Conservation (phyloP, 331 rosid genomes). For the Quercus lobata region DNA sequence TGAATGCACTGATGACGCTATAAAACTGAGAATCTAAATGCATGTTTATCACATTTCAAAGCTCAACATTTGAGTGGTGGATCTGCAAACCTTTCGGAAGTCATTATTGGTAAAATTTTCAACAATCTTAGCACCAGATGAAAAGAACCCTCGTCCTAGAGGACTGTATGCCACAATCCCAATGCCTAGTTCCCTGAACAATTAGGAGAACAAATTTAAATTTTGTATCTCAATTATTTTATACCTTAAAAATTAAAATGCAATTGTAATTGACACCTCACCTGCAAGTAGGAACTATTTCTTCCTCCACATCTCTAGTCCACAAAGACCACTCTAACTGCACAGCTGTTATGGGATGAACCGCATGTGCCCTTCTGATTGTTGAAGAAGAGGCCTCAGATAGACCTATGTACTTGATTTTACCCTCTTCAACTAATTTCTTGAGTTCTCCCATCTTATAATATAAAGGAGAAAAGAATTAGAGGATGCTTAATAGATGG, state of each 20-base stretch:
- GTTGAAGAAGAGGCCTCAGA: slow-evolving; percentile 76
- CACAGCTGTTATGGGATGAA: slow-evolving; percentile 66
- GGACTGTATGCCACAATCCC: slow-evolving; percentile 37
- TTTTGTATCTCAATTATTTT: background rate
- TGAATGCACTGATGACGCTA: too few species aligned
- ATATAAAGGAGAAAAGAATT: background rate
- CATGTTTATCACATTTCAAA: background rate
- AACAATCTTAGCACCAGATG: slow-evolving; percentile 39
- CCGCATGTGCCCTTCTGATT: slow-evolving; percentile 70
- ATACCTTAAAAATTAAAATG: background rate
- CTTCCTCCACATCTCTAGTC: slow-evolving; percentile 60
- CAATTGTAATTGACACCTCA: slow-evolving; percentile 4
- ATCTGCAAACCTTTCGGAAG: slow-evolving; percentile 43
- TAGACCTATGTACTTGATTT: slow-evolving; percentile 61
- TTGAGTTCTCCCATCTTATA: slow-evolving; percentile 67
- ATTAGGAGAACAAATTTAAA: background rate
- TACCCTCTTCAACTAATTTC: slow-evolving; percentile 64
- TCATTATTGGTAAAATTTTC: slow-evolving; percentile 32
- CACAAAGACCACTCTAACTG: slow-evolving; percentile 67
- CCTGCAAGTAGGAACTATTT: slow-evolving; percentile 68
- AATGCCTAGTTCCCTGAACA: slow-evolving; percentile 65
- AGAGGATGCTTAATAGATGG: background rate
- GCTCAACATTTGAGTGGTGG: background rate
- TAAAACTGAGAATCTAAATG: background rate
- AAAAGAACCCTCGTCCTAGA: background rate